phyloP scores from a whole-genome alignment of 345 rosid genomes.

The Mangifera indica region DNA sequence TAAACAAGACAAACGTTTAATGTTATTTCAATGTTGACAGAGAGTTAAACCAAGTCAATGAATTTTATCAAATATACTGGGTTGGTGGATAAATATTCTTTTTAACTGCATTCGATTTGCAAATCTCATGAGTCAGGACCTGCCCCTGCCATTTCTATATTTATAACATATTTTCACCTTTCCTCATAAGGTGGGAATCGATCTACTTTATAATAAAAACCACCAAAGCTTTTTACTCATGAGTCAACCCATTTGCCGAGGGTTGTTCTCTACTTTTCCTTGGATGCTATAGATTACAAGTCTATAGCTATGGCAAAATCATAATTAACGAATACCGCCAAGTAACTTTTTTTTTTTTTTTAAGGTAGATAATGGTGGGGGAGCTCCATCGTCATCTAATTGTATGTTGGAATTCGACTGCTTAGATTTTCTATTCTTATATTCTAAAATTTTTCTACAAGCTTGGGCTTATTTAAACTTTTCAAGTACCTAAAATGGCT shows the following conservation, averaged over 20 bases:
- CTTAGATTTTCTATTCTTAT: background rate
- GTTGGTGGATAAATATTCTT: too few species aligned
- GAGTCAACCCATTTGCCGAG: background rate
- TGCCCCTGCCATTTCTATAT: too few species aligned
- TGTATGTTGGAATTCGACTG: background rate
- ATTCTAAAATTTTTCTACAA: background rate
- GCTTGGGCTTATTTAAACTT: background rate
- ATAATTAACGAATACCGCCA: conserved; percentile 15
- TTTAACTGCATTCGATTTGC: too few species aligned
- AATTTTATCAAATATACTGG: too few species aligned
- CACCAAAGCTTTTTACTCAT: background rate
- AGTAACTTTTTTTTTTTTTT: conserved; percentile 18
- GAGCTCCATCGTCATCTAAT: conserved; percentile 21
- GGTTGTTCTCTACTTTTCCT: conserved; percentile 25
- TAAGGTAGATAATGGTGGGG: conserved; percentile 36
- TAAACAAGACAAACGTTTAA: too few species aligned
- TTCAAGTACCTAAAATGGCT: background rate
- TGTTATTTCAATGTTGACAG: too few species aligned
- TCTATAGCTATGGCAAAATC: background rate
- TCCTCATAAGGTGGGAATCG: too few species aligned
- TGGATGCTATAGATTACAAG: conserved; percentile 33
- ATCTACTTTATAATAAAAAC: too few species aligned
- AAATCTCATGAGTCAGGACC: too few species aligned
- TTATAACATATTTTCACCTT: too few species aligned
- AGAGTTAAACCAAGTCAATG: too few species aligned